phyloP scores from a whole-genome alignment of 345 rosid genomes.

The Gossypium turneri region DNA sequence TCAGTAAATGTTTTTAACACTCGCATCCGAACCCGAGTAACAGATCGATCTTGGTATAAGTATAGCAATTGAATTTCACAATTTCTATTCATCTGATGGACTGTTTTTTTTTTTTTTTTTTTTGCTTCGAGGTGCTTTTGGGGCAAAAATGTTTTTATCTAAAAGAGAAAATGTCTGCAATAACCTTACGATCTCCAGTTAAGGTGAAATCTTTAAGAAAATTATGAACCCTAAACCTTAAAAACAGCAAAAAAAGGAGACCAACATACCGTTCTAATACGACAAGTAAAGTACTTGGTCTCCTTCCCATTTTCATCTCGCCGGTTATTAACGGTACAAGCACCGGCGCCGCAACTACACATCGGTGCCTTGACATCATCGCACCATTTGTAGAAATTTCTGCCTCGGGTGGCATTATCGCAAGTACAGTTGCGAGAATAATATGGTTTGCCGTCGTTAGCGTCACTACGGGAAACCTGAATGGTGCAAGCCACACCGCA shows the following conservation, averaged over 20 bases:
- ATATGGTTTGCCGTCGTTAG: neutral
- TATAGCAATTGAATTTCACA: neutral
- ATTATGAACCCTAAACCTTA: neutral
- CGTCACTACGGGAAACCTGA: neutral
- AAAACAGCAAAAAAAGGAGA: neutral
- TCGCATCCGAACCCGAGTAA: neutral
- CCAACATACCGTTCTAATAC: neutral
- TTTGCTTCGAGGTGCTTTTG: neutral
- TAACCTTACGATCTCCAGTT: neutral
- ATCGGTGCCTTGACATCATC: neutral
- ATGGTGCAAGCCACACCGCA: neutral
- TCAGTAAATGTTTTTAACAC: neutral
- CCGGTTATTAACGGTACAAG: slow-evolving; percentile 6
- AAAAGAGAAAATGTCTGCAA: neutral
- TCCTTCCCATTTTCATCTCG: neutral
- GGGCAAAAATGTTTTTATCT: neutral
- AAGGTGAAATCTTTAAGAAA: neutral
- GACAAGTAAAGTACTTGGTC: slow-evolving; percentile 7
- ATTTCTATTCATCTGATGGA: neutral
- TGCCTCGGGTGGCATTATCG: neutral
- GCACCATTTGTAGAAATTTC: neutral
- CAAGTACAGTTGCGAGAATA: neutral
- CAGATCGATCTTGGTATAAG: too few relatives aligned
- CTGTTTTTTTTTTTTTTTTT: too few relatives aligned
- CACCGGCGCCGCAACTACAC: slow-evolving; percentile 4